These are phyloP conservation scores for Claviceps maximensis DNA, from an alignment of 2,329 filamentous ascomycete genomes.

Conservation along the genomic window DNA sequence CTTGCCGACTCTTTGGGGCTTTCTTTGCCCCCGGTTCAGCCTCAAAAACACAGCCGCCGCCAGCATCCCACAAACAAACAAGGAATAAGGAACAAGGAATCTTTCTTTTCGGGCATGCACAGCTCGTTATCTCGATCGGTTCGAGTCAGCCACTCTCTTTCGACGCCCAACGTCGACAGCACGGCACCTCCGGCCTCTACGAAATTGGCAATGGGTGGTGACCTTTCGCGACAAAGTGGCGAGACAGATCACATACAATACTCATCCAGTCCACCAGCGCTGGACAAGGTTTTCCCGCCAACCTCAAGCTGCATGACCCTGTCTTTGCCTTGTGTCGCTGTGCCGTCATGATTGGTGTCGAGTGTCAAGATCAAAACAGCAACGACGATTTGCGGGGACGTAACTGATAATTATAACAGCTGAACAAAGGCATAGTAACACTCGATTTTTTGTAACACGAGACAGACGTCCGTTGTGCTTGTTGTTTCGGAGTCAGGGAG, in stretches of 20 bases:
- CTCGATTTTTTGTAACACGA: not conserved
- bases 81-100: too few species aligned
- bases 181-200: conserved; percentile 2
- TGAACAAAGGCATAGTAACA: not conserved
- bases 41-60: not conserved
- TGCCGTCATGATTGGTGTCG: not conserved
- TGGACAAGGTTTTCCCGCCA: not conserved
- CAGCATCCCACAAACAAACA: not conserved
- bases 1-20: not conserved
- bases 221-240: not conserved
- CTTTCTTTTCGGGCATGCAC: not conserved
- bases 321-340: not conserved
- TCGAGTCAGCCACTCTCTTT: not conserved
- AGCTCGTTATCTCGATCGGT: not conserved
- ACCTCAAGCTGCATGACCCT: not conserved
- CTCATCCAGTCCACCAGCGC: not conserved
- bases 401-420: not conserved
- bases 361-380: not conserved
- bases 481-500: not conserved
- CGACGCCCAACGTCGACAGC: not conserved
- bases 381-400: not conserved
- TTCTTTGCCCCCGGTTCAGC: not conserved
- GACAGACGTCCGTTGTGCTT: not conserved
- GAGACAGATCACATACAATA: not conserved
- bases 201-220: not conserved